These are phyloP conservation scores for Apophysomyces elegans DNA, from an alignment of 371 early-diverging fungal species.

Conservation along the genomic window DNA sequence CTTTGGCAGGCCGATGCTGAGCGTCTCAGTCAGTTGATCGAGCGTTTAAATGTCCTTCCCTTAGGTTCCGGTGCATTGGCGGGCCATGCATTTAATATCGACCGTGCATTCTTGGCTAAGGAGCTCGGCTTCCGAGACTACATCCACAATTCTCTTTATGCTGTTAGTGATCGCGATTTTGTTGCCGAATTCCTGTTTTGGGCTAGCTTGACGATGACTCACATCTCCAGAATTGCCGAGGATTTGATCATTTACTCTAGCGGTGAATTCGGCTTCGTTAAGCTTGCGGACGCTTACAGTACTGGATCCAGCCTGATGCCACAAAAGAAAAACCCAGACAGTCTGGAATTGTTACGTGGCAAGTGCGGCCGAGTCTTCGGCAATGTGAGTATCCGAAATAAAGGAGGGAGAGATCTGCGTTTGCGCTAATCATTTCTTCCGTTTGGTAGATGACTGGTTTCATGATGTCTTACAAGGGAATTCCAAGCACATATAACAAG, in stretches of 20 bases:
- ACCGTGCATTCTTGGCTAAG: conserved; percentile 84
- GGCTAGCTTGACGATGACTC: conserved; percentile 86
- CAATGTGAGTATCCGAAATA: conserved; percentile 49
- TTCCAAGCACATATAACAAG: conserved; percentile 98
- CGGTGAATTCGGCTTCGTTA: conserved; percentile 93
- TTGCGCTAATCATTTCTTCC: not conserved
- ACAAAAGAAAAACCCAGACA: conserved; percentile 98
- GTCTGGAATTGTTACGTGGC: conserved; percentile 93
- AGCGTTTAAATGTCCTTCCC: conserved; percentile 84
- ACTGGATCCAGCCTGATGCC: conserved; percentile 99
- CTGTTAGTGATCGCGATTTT: conserved; percentile 94
- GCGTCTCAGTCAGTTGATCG: conserved; percentile 79
- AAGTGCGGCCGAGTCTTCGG: conserved; percentile 97
- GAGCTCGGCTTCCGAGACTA: conserved; percentile 87
- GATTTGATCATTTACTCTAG: conserved; percentile 94
- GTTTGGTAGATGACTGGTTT: conserved; percentile 82
- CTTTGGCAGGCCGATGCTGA: conserved; percentile 87
- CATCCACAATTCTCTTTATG: conserved; percentile 88
- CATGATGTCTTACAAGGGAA: conserved; percentile 96
- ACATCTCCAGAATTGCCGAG: conserved; percentile 91
- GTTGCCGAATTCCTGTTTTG: conserved; percentile 96
- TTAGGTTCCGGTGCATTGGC: conserved; percentile 95
- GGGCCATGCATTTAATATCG: conserved; percentile 96
- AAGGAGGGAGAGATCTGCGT: not conserved
- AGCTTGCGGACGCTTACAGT: conserved; percentile 92